Evolutionary conservation across 108 stramenopile species (phyloP).

Genomic region (Pseudonitzschia pungens): DNA sequence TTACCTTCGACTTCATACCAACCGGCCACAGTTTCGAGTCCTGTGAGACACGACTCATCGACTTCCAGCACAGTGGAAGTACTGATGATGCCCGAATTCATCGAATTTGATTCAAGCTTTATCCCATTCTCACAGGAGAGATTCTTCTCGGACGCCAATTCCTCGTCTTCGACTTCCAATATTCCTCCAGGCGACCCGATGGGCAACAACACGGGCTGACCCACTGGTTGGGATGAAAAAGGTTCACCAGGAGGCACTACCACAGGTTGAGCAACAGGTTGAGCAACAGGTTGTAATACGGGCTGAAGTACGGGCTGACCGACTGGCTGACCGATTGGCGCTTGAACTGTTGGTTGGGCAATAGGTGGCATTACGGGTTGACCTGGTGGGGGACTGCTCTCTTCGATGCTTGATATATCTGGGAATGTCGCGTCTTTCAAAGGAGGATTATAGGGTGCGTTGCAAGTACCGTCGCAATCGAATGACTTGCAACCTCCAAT

Average conservation of each 20-base stretch:
- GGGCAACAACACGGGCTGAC: not conserved
- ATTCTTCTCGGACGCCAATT: not conserved
- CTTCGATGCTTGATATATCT: too few species aligned
- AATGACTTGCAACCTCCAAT: constrained; percentile 15
- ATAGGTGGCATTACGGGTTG: not conserved
- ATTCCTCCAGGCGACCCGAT: not conserved
- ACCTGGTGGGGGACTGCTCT: too few species aligned
- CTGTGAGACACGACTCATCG: constrained; percentile 9
- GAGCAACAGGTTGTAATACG: not conserved
- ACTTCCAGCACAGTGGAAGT: not conserved
- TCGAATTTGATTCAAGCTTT: not conserved
- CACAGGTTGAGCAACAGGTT: not conserved
- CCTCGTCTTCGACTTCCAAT: not conserved
- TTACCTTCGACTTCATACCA: constrained; percentile 10
- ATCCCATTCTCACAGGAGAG: not conserved
- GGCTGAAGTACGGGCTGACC: not conserved
- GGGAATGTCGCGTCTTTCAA: not conserved
- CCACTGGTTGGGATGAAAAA: not conserved
- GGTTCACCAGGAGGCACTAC: not conserved
- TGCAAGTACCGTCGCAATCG: constrained; percentile 20
- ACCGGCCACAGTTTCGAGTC: constrained; percentile 16
- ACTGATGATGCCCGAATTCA: not conserved
- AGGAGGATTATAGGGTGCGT: constrained; percentile 7
- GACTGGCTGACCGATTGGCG: not conserved
- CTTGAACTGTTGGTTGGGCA: not conserved